Base-by-base conservation (phyloP, 2,329 filamentous ascomycete genomes). In the Kalaharituber pfeilii region DNA sequence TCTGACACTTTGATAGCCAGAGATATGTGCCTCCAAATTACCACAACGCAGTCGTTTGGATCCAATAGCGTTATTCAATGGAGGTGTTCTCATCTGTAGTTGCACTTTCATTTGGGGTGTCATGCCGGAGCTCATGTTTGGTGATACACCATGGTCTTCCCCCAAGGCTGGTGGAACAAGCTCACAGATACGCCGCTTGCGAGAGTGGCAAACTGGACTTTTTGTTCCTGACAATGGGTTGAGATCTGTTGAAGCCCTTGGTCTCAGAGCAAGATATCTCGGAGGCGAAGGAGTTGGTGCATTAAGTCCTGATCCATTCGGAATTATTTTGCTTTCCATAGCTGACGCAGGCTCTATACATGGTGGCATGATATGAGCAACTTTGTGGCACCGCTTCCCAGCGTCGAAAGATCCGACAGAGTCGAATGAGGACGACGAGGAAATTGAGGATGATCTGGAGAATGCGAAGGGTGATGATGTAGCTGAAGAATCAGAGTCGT, bases 391-490 rank as follows among this genome's bases (percentile, higher is more conserved):
- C 57, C 55, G 39, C 53, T 53, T 50, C 36, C 51, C 33, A 56
- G 53, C 45, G 49, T 59, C 36, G 44, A 54, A 24, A 26, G 36
- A 15, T 50, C 28, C 22, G 53, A 59, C 57, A 55, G 56, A 8
- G 53, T 57, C 47, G 52, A 60, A 24, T 51, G 51, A 24, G 29
- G 58, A 30, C 29, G 58, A 36, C 30, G 52, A 53, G 18, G 52
- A 57, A 49, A 56, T 57, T 28, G 57, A 59, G n/a, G 54, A 56
- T 15, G 55, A 54, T 33, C 54, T 50, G 26, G 49, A 56, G 50
- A 54, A 56, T 13, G 45, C 44, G 28, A 42, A 51, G 7, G 54
- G 56, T 27, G 57, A 59, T 36, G 49, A 51, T 30, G 50, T 50
- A 33, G 52, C 52, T 28, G 55, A 59, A 15, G 56, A 53, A 42